phyloP scores from a whole-genome alignment of 768 basidiomycete species.

The Boletus tylopilopsis region DNA sequence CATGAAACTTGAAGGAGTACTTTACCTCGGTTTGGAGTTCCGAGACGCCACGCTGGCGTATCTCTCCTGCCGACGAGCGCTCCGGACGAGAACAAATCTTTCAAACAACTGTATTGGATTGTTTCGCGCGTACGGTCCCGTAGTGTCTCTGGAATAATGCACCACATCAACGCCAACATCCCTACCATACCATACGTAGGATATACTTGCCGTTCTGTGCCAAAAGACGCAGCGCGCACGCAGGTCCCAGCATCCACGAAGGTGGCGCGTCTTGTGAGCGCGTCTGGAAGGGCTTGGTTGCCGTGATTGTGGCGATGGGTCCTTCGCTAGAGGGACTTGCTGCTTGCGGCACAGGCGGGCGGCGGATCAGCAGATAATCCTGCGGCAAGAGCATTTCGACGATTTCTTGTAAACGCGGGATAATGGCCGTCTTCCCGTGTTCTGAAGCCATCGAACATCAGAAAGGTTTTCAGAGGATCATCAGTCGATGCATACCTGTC shows the following conservation, averaged over 20 bases:
- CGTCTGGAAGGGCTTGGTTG: too few species aligned
- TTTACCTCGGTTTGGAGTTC: constrained; percentile 14
- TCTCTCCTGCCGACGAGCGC: constrained; percentile 9
- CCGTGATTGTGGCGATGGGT: too few species aligned
- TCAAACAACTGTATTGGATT: constrained; percentile 12
- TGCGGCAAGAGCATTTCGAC: background rate
- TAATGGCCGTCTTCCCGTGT: background rate
- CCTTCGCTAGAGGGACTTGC: too few species aligned
- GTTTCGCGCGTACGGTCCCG: constrained; percentile 3
- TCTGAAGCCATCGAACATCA: background rate
- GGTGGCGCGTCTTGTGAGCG: background rate
- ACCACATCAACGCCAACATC: background rate
- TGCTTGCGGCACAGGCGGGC: too few species aligned
- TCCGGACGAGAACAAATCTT: constrained; percentile 12
- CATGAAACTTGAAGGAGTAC: background rate
- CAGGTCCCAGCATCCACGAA: constrained; percentile 19
- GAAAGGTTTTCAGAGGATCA: background rate
- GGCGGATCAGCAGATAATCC: background rate
- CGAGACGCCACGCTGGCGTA: constrained; percentile 13
- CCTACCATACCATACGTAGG: too few species aligned
- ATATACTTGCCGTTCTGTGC: constrained; percentile 11
- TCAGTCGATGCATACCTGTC: constrained; percentile 9
- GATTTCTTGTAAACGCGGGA: background rate
- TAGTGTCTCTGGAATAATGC: constrained; percentile 4
- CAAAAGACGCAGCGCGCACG: constrained; percentile 15